A percentile compares a stretch with the other conserved stretches of the same genome.
Conservation (phyloP, 345 rosid genomes). For the Gossypium mustelinum region DNA sequence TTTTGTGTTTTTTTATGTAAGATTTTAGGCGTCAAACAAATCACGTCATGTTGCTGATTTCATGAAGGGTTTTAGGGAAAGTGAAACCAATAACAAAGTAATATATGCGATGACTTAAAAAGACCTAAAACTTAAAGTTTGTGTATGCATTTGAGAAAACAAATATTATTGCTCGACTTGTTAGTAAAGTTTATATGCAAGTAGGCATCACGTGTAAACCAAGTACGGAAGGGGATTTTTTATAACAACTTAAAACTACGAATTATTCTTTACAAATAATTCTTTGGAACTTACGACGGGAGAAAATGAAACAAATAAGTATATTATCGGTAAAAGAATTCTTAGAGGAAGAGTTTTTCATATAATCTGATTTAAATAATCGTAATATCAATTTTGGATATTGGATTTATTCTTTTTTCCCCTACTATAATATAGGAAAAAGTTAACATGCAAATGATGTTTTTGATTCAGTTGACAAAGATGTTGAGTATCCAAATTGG, state of each 20-base stretch:
- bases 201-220: not conserved
- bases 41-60: slow-evolving; percentile 4
- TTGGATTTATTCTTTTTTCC: not conserved
- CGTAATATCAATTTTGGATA: not conserved
- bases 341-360: not conserved
- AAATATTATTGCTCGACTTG: not conserved
- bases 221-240: not conserved
- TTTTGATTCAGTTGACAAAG: too few relatives aligned
- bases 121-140: not conserved
- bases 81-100: not conserved
- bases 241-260: not conserved
- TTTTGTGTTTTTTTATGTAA: not conserved
- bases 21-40: not conserved
- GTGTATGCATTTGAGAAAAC: not conserved
- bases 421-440: not conserved
- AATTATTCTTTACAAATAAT: not conserved
- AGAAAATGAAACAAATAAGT: not conserved
- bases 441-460: not conserved
- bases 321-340: not conserved
- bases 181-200: not conserved
- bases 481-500: too few relatives aligned
- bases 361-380: not conserved
- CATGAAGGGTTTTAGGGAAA: not conserved
- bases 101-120: not conserved
- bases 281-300: not conserved